Base-by-base conservation (phyloP, 208 protist species). In the Strigomonas culicis region DNA sequence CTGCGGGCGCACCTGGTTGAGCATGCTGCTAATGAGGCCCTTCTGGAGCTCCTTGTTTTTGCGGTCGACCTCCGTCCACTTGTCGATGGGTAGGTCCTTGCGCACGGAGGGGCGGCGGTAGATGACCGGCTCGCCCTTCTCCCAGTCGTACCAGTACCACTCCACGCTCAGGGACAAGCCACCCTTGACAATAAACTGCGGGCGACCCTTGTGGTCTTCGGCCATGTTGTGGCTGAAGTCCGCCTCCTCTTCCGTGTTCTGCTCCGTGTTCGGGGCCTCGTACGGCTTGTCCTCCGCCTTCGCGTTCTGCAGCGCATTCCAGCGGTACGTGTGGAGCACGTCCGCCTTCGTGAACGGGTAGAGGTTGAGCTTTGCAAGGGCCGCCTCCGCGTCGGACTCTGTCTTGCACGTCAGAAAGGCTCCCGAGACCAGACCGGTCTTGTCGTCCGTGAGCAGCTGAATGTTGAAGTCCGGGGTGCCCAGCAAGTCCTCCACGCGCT, bases 61-160 rank as follows among this genome's bases (percentile, higher is more conserved):
- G 30, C 84, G 86, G 64, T 96, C 90, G 56, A 92, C 71, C 70
- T 96, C 87, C 2, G 85, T 87, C 90, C 86, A 94, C 56, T 77
- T 72, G 44, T 72, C 69, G 49, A 96, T 59, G 4, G 82, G 72
- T 62, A 92, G 84, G 25, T 82, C 80, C 67, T 85, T 86, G 50
- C 72, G 64, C 24, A 86, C 60, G 41, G 80, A 79, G 36, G 86
- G 84, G 70, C 84, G 82, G 47, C 83, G 83, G 74, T 88, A 91
- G 57, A 90, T 66, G 46, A 84, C 77, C 28, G 77, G 80, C 68
- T 91, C 77, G 27, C 85, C 80, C 64, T 75, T 86, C 63, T 86
- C 80, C 72, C 86, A 90, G 68, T 92, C 84, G 61, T 85, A 93
- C 87, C 82, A 92, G 71, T 90, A 91, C 90, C 86, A 94, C 63